These are phyloP conservation scores for Aquilaria sinensis DNA, from an alignment of 345 rosid species.

Conservation along the genomic window DNA sequence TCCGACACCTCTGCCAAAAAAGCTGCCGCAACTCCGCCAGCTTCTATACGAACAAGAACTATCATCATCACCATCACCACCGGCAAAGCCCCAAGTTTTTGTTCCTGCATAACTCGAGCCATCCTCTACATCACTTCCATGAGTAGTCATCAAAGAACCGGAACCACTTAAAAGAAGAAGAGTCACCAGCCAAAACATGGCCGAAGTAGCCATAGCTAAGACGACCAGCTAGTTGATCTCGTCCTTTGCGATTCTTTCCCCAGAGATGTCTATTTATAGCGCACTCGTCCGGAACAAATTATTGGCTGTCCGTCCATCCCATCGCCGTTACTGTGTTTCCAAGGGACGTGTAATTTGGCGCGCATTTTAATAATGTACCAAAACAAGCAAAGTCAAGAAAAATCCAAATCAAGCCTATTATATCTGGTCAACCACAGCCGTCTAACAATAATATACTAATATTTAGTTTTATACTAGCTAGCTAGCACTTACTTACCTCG, in stretches of 20 bases:
- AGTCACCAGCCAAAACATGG: constrained; percentile 14
- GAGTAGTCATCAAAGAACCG: constrained; percentile 15
- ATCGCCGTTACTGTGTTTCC: constrained; percentile 13
- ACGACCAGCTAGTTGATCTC: background rate
- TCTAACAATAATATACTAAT: constrained; percentile 5
- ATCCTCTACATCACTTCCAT: constrained; percentile 20
- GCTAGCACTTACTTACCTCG: too few relatives aligned
- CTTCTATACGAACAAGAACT: constrained; percentile 25
- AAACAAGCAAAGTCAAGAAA: constrained; percentile 20
- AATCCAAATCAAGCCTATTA: background rate
- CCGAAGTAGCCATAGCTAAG: constrained; percentile 20
- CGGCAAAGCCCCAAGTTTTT: constrained; percentile 10
- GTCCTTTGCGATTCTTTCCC: constrained; percentile 12
- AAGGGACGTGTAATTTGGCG: constrained; percentile 20
- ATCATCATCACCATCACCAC: constrained; percentile 17
- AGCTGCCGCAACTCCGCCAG: constrained; percentile 54
- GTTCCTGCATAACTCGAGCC: constrained; percentile 14
- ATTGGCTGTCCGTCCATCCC: background rate
- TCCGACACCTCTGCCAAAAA: constrained; percentile 19
- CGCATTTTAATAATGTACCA: background rate
- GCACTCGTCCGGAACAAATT: constrained; percentile 12
- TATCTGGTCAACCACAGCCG: constrained; percentile 16
- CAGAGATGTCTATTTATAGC: constrained; percentile 27
- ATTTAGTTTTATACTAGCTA: too few relatives aligned
- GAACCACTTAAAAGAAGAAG: constrained; percentile 24